phyloP scores from a whole-genome alignment of 345 rosid species.

The Lepidium aucheri region DNA sequence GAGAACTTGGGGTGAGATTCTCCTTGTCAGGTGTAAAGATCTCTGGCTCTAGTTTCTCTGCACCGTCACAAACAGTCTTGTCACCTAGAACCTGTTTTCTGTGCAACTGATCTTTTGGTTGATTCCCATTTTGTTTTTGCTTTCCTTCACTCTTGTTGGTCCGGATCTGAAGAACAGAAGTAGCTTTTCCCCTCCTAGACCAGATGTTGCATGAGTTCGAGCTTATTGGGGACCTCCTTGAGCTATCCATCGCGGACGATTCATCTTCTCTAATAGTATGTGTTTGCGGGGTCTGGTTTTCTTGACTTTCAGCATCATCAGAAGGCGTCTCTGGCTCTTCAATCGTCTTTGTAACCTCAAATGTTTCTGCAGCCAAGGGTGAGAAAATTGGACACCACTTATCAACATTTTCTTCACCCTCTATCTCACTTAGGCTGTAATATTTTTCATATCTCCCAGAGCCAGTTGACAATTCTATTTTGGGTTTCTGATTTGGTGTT shows the following conservation, averaged over 20 bases:
- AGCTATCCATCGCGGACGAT: conserved; percentile 31
- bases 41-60: conserved; percentile 47
- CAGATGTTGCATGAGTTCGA: conserved; percentile 38
- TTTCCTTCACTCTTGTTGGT: conserved; percentile 44
- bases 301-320: conserved; percentile 19
- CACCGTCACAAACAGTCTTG: conserved; percentile 26
- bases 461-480: not conserved
- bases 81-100: conserved; percentile 24
- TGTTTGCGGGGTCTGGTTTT: conserved; percentile 33
- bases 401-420: conserved; percentile 13
- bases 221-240: conserved; percentile 22
- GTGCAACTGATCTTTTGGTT: conserved; percentile 27
- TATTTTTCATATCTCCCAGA: conserved; percentile 4
- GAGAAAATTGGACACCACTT: conserved; percentile 3
- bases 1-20: conserved; percentile 63
- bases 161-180: conserved; percentile 43
- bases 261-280: conserved; percentile 13
- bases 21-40: conserved; percentile 69
- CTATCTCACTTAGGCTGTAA: conserved; percentile 4
- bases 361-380: conserved; percentile 29
- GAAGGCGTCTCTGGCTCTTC: conserved; percentile 26
- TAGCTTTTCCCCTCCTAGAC: conserved; percentile 79
- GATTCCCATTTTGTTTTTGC: conserved; percentile 13
- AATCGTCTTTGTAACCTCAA: conserved; percentile 23
- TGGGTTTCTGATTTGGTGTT: conserved; percentile 6